phyloP scores from a whole-genome alignment of 768 basidiomycete genomes.

The Melanogaster broomeanus region DNA sequence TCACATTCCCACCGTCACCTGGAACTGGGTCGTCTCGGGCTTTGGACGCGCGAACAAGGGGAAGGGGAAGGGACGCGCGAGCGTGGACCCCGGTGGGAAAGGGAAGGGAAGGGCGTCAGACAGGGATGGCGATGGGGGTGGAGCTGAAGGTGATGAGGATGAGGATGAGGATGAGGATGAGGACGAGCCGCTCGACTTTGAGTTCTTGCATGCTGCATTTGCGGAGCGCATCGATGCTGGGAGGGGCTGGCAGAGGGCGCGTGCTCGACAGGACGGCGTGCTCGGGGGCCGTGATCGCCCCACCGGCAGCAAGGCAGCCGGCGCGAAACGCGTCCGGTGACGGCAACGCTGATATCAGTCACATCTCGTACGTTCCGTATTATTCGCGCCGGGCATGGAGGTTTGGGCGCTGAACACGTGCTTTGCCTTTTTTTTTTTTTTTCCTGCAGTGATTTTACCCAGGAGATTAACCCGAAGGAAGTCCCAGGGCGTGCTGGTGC shows the following conservation, averaged over 20 bases:
- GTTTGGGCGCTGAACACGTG: background rate
- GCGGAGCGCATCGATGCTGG: slow-evolving; percentile 49
- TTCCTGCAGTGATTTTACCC: slow-evolving; percentile 39
- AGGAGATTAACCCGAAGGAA: slow-evolving; percentile 20
- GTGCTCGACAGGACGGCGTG: background rate
- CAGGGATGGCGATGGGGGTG: background rate
- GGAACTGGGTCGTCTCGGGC: slow-evolving; percentile 59
- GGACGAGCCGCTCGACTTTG: slow-evolving; percentile 30
- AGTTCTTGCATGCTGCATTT: slow-evolving; percentile 51
- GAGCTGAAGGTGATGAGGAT: slow-evolving; percentile 1
- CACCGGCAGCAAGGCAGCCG: background rate
- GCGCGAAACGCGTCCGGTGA: slow-evolving; percentile 6
- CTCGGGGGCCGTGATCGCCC: background rate
- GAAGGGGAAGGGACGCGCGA: slow-evolving; percentile 7
- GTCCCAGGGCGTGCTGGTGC: background rate
- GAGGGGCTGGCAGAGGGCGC: slow-evolving; percentile 16
- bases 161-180: slow-evolving; percentile 3
- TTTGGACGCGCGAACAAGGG: slow-evolving; percentile 27
- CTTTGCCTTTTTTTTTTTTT: slow-evolving; percentile 12
- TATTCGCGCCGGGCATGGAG: background rate
- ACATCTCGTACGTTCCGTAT: slow-evolving; percentile 45
- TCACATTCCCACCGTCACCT: slow-evolving; percentile 64
- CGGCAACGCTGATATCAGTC: slow-evolving; percentile 38
- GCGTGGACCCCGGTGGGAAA: slow-evolving; percentile 10
- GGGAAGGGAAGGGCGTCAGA: slow-evolving; percentile 9